Percentiles rank a stretch among this genome's conserved stretches.
These are phyloP conservation scores for Triticum urartu DNA, from an alignment of 176 grass and related monocot genomes.

Conservation along the genomic window DNA sequence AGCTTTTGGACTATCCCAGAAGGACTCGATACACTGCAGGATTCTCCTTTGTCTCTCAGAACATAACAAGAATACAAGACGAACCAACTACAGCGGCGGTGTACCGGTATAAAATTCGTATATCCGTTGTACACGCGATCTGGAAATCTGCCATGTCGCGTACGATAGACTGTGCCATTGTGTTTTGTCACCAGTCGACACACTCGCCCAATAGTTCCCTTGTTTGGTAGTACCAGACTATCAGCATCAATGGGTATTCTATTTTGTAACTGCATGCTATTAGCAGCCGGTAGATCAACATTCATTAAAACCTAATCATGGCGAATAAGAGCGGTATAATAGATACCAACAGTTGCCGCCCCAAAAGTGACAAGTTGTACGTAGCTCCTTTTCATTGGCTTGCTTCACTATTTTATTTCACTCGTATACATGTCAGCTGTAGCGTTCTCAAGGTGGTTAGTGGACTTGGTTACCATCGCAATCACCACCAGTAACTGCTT, in stretches of 20 bases:
- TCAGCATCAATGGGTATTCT: too few relatives aligned
- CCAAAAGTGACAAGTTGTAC: neutral
- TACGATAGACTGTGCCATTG: neutral
- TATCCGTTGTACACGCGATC: neutral
- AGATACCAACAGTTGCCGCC: neutral
- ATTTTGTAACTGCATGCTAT: neutral
- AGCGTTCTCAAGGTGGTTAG: too few relatives aligned
- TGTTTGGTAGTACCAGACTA: neutral
- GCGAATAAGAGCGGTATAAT: neutral
- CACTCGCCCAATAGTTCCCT: neutral
- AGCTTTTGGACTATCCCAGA: neutral
- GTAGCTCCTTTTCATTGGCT: neutral
- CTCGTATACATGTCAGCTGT: too few relatives aligned
- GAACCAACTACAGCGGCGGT: neutral
- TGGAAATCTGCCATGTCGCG: neutral
- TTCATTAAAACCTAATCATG: neutral
- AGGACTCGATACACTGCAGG: neutral
- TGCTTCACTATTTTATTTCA: too few relatives aligned
- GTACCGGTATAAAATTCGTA: neutral
- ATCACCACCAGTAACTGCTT: too few relatives aligned
- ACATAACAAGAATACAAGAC: neutral
- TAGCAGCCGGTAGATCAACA: neutral
- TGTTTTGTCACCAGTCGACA: neutral
- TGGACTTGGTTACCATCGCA: too few relatives aligned
- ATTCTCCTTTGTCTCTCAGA: neutral